Conservation (phyloP, 179 eudicot species). For the Actinidia arguta region DNA sequence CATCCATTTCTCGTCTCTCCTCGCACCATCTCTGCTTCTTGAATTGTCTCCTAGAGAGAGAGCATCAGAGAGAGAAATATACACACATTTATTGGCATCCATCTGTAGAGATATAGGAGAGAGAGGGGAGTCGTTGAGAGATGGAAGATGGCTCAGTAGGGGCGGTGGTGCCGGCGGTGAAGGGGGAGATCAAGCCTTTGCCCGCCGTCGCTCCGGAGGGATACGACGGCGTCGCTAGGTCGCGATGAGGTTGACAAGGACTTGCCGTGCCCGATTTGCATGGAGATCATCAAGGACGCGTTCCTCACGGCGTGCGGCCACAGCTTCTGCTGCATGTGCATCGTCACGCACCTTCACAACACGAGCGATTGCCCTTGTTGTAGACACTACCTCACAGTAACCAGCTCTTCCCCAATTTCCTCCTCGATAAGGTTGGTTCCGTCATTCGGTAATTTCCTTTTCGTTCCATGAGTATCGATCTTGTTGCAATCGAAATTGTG, state of each 20-base stretch:
- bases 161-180: constrained; percentile 50
- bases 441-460: constrained; percentile 1
- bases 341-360: constrained; percentile 51
- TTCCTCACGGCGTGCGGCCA: constrained; percentile 67
- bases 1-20: neutral
- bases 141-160: constrained; percentile 51
- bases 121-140: constrained; percentile 10
- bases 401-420: constrained; percentile 63
- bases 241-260: constrained; percentile 43
- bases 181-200: constrained; percentile 27
- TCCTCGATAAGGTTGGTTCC: constrained; percentile 57
- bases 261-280: constrained; percentile 57
- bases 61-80: neutral
- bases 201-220: constrained; percentile 22
- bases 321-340: constrained; percentile 63
- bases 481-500: neutral
- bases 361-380: constrained; percentile 66
- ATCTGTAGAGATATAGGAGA: neutral
- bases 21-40: neutral
- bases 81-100: neutral
- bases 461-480: neutral
- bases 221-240: constrained; percentile 12
- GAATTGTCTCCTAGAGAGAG: neutral
- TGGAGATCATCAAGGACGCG: constrained; percentile 62
- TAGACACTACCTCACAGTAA: constrained; percentile 41